Base-by-base conservation (phyloP, 2,329 filamentous ascomycete species). In the Trichophaea hybrida region DNA sequence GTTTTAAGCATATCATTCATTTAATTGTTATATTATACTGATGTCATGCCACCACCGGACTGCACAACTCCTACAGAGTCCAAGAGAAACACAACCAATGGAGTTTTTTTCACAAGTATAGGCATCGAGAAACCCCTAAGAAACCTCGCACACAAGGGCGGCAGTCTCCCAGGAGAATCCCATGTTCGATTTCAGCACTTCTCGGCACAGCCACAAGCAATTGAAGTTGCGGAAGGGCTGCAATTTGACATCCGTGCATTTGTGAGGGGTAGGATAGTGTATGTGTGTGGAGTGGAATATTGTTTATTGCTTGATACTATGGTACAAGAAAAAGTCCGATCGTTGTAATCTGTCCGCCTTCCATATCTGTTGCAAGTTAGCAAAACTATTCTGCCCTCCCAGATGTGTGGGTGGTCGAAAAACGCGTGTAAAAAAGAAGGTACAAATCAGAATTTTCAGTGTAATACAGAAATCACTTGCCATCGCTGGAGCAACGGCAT, bases 231-330 rank as follows among this genome's bases (percentile, higher is more conserved):
- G 50, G 32, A 53, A n/a, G 32, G 50, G 34, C 50, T 53, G 50
- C 31, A 53, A 53, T 53, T 53, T 53, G 50, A 53, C 50, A 53
- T 53, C 50, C 50, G 50, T 53, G 50, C 50, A 35, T 53, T 53
- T n/a, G 10, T 13, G 24, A 10, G 38, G 38, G 38, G 38, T 43
- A 15, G 38, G 10, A 2, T 15, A 4, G 10, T 15, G 38, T 15
- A 15, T 43, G 1, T 10, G 1, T 10, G 38, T 43, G 38, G n/a
- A 10, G 38, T 43, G 38, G 38, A 15, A 43, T 43, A 43, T 43
- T 43, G 10, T 10, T 43, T 10, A 10, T 43, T 43, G 38, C 38
- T 43, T 43, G 38, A 10, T 43, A 43, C n/a, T 24, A 24, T 24
- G 24, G 38, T 43, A 43, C 38, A 43, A 24, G 24, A 24, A 24